Evolutionary conservation across 148 eudicot species (phyloP).

Genomic region (Rhododendron henanense): DNA sequence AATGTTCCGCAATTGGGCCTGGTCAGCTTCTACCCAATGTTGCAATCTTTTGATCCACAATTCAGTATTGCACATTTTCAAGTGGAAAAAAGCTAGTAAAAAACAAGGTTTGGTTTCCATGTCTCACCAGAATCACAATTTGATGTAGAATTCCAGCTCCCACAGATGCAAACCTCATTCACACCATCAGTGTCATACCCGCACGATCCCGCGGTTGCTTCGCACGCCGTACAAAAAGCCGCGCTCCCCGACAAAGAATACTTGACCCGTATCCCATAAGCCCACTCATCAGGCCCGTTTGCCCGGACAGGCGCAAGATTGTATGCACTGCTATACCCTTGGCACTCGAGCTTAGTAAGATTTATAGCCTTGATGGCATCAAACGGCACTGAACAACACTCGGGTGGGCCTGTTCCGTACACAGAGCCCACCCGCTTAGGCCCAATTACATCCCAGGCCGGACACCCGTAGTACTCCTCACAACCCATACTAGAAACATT

Average conservation of each 20-base stretch:
- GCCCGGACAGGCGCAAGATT: constrained; percentile 16
- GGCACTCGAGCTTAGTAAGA: constrained; percentile 17
- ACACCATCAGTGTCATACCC: constrained; percentile 50
- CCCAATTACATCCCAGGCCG: constrained; percentile 58
- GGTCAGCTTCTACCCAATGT: neutral
- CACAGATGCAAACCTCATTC: constrained; percentile 72
- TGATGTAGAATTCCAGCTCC: constrained; percentile 74
- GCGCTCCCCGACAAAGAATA: constrained; percentile 63
- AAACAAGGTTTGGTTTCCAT: neutral
- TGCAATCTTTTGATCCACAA: neutral
- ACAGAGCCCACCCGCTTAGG: constrained; percentile 45
- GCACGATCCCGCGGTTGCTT: constrained; percentile 88
- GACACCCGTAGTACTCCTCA: constrained; percentile 78
- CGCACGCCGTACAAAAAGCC: constrained; percentile 66
- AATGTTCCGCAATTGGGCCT: neutral
- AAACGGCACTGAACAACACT: constrained; percentile 70
- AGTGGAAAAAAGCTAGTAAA: neutral
- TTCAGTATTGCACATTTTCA: neutral
- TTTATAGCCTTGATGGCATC: constrained; percentile 49
- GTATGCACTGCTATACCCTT: constrained; percentile 27
- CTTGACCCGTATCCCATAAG: constrained; percentile 87
- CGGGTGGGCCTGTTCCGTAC: constrained; percentile 68
- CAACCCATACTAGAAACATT: constrained; percentile 92
- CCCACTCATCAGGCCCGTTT: constrained; percentile 71
- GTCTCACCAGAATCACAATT: constrained; percentile 71